phyloP scores from a whole-genome alignment of 495 filamentous ascomycete genomes.

The Peziza echinospora region DNA sequence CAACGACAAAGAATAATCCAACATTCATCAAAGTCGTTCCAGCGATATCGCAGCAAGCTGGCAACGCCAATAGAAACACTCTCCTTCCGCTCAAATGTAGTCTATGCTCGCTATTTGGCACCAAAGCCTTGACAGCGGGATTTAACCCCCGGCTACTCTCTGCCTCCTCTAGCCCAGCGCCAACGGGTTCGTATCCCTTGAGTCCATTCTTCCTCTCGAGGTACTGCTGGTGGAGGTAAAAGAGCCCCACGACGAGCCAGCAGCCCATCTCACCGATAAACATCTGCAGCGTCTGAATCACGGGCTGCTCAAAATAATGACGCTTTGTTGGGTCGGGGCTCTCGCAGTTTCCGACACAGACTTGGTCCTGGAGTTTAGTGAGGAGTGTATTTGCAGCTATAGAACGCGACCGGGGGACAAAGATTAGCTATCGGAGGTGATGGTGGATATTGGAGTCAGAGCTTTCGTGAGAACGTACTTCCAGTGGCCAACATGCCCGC shows the following conservation, averaged over 20 bases:
- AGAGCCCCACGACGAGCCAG: slow-evolving; percentile 37
- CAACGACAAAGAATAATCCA: slow-evolving; percentile 77
- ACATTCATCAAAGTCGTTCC: slow-evolving; percentile 96
- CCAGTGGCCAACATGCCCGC: too few species aligned
- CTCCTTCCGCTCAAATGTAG: slow-evolving; percentile 43
- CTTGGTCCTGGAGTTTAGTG: slow-evolving; percentile 97
- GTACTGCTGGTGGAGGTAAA: slow-evolving; percentile 38
- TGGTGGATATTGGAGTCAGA: too few species aligned
- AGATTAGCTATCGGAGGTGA: too few species aligned
- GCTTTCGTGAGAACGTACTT: too few species aligned
- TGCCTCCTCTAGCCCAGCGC: slow-evolving; percentile 2
- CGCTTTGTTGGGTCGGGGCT: slow-evolving; percentile 45
- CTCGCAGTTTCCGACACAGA: slow-evolving; percentile 83
- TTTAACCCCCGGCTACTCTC: not conserved
- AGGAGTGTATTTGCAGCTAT: slow-evolving; percentile 94
- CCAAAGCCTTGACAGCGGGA: slow-evolving; percentile 7
- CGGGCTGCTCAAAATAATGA: slow-evolving; percentile 69
- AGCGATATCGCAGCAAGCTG: slow-evolving; percentile 79
- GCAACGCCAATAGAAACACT: slow-evolving; percentile 58
- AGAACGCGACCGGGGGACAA: too few species aligned
- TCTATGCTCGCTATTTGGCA: slow-evolving; percentile 7
- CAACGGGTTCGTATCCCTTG: slow-evolving; percentile 17
- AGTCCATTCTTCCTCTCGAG: slow-evolving; percentile 1
- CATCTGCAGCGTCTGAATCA: slow-evolving; percentile 54
- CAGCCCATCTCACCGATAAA: slow-evolving; percentile 22